Evolutionary conservation across 768 basidiomycete species (phyloP).

Genomic region (Amanita fuliginea): DNA sequence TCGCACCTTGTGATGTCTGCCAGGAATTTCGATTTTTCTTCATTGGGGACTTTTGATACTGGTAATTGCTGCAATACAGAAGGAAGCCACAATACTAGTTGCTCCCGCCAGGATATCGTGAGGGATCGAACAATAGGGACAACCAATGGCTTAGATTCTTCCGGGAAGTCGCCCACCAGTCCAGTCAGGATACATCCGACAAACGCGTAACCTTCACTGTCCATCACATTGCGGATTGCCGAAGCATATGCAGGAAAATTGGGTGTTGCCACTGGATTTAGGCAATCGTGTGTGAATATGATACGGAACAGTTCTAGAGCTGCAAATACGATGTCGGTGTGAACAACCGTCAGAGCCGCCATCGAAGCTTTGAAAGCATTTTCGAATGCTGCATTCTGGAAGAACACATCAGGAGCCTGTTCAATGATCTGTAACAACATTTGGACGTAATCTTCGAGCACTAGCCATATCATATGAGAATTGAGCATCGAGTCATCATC

Average conservation of each 20-base stretch:
- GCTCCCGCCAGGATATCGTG: conserved; percentile 52
- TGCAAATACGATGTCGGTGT: conserved; percentile 72
- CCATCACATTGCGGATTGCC: conserved; percentile 48
- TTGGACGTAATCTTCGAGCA: conserved; percentile 90
- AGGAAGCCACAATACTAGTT: conserved; percentile 65
- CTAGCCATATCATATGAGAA: conserved; percentile 27
- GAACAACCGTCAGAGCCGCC: conserved; percentile 72
- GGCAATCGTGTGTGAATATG: conserved; percentile 67
- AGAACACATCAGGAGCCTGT: conserved; percentile 62
- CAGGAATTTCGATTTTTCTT: conserved; percentile 64
- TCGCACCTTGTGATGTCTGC: conserved; percentile 66
- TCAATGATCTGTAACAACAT: conserved; percentile 61
- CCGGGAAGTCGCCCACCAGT: conserved; percentile 79
- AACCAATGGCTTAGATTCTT: conserved; percentile 65
- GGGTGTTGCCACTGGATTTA: conserved; percentile 39
- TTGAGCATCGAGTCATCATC: not conserved
- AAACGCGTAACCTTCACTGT: conserved; percentile 65
- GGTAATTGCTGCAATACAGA: conserved; percentile 64
- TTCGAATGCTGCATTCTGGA: conserved; percentile 70
- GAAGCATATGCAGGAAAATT: conserved; percentile 54
- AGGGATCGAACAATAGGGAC: conserved; percentile 70
- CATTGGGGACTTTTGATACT: conserved; percentile 41
- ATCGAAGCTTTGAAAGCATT: conserved; percentile 67
- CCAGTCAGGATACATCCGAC: conserved; percentile 63
- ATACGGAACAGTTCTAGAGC: conserved; percentile 71